phyloP scores from a whole-genome alignment of 208 protist genomes.

The Lotmaria passim region DNA sequence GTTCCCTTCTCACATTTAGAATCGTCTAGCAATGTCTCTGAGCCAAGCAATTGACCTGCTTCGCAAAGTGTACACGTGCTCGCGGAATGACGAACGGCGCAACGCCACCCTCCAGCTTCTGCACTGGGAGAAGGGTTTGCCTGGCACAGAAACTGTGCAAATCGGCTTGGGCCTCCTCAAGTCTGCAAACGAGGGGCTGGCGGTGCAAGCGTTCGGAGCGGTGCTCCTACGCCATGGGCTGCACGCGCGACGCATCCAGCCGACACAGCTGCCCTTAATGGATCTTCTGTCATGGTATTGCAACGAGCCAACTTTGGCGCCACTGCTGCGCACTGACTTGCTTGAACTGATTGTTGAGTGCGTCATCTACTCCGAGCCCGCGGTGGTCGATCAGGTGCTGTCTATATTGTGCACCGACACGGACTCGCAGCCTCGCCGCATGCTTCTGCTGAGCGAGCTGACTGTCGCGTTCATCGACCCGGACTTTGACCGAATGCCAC shows the following conservation, averaged over 20 bases:
- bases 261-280: slow-evolving; percentile 50
- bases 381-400: slow-evolving; percentile 24
- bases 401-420: slow-evolving; percentile 11
- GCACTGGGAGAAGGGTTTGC: slow-evolving; percentile 60
- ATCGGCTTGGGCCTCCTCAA: slow-evolving; percentile 69
- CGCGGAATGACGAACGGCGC: slow-evolving; percentile 50
- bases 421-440: slow-evolving; percentile 33
- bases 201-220: slow-evolving; percentile 81
- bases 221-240: slow-evolving; percentile 72
- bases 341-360: slow-evolving; percentile 72
- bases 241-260: slow-evolving; percentile 26
- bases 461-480: slow-evolving; percentile 47
- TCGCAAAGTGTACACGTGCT: slow-evolving; percentile 44
- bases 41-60: slow-evolving; percentile 45
- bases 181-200: slow-evolving; percentile 39
- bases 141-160: slow-evolving; percentile 29
- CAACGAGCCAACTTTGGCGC: slow-evolving; percentile 53
- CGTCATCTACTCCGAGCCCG: slow-evolving; percentile 46
- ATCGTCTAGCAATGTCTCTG: slow-evolving; percentile 22
- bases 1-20: background rate
- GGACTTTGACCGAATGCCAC: slow-evolving; percentile 61
- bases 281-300: slow-evolving; percentile 79
- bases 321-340: slow-evolving; percentile 55
- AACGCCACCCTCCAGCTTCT: slow-evolving; percentile 46
- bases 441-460: slow-evolving; percentile 59